Evolutionary conservation across 164 flowering plant genomes (phyloP).

Genomic region (Cinnamomum micranthum): DNA sequence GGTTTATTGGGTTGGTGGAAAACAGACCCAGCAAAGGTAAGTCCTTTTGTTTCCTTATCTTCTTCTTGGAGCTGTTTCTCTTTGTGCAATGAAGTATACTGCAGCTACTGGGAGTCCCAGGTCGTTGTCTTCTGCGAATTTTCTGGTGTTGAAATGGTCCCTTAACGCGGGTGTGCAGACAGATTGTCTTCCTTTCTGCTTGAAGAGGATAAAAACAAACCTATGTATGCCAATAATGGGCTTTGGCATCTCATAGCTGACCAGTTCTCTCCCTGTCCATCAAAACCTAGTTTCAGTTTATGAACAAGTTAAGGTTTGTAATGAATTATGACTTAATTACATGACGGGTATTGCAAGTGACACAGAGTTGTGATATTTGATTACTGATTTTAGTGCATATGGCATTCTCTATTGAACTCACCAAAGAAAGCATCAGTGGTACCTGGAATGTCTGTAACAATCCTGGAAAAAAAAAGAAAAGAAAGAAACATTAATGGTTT

Average conservation of each 20-base stretch:
- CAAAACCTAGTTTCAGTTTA: too few species aligned
- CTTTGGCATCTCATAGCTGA: conserved; percentile 58
- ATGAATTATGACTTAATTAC: not conserved
- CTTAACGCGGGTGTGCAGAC: conserved; percentile 48
- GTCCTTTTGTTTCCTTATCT: not conserved
- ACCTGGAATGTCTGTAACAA: conserved; percentile 85
- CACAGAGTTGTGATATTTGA: not conserved
- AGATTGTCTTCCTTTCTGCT: conserved; percentile 45
- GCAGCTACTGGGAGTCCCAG: conserved; percentile 84
- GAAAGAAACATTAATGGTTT: not conserved
- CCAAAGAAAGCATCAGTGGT: conserved; percentile 80
- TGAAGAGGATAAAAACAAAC: conserved; percentile 67
- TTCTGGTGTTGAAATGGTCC: conserved; percentile 63
- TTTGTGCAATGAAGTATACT: conserved; percentile 78
- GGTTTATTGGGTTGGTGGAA: not conserved
- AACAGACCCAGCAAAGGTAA: not conserved
- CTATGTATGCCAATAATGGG: conserved; percentile 80
- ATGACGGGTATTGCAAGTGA: not conserved
- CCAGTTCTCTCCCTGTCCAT: conserved; percentile 57
- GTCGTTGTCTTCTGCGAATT: conserved; percentile 57
- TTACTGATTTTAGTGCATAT: too few species aligned
- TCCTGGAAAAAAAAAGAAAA: conserved; percentile 36
- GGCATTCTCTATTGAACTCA: conserved; percentile 19
- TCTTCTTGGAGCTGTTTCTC: conserved; percentile 82
- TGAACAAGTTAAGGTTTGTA: too few species aligned